Percentiles rank a stretch among this genome's conserved stretches.
Conservation (phyloP, 2,329 filamentous ascomycete genomes). For the Purpureocillium takamizusanense region DNA sequence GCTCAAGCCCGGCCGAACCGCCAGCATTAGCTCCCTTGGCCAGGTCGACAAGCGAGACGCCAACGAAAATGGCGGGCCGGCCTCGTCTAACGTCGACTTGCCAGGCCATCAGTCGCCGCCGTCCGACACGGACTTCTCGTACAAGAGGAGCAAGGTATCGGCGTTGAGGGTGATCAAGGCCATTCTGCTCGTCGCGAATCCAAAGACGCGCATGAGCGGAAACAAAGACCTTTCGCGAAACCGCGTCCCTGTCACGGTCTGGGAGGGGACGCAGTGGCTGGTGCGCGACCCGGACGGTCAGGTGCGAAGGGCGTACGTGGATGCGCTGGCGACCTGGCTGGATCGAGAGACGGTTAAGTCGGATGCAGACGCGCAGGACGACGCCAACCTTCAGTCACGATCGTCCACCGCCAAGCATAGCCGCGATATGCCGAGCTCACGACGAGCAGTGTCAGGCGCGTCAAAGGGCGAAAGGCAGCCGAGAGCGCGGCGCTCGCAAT, state of each 20-base stretch:
- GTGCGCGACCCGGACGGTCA: slow-evolving; percentile 68
- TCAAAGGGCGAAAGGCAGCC: slow-evolving; percentile 50
- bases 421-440: slow-evolving; percentile 35
- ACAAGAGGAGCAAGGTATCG: slow-evolving; percentile 45
- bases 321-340: slow-evolving; percentile 78
- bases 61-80: slow-evolving; percentile 20
- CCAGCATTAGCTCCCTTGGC: slow-evolving; percentile 33
- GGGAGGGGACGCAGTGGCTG: slow-evolving; percentile 96
- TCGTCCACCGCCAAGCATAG: slow-evolving; percentile 30
- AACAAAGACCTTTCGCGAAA: slow-evolving; percentile 61
- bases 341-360: slow-evolving; percentile 63
- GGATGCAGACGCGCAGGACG: slow-evolving; percentile 56
- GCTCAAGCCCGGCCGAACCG: slow-evolving; percentile 55
- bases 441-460: slow-evolving; percentile 60
- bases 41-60: slow-evolving; percentile 36
- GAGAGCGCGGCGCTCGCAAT: slow-evolving; percentile 51
- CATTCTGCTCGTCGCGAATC: slow-evolving; percentile 75
- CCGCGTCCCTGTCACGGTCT: slow-evolving; percentile 69
- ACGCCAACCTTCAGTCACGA: slow-evolving; percentile 36
- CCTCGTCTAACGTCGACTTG: slow-evolving; percentile 27
- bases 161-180: slow-evolving; percentile 75
- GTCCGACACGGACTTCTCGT: slow-evolving; percentile 43
- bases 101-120: slow-evolving; percentile 33
- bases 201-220: slow-evolving; percentile 46
- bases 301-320: slow-evolving; percentile 77